A percentile compares a stretch with the other conserved stretches of the same genome.
Conservation (phyloP, 352 stramenopile genomes). For the Blastocystis sp. region DNA sequence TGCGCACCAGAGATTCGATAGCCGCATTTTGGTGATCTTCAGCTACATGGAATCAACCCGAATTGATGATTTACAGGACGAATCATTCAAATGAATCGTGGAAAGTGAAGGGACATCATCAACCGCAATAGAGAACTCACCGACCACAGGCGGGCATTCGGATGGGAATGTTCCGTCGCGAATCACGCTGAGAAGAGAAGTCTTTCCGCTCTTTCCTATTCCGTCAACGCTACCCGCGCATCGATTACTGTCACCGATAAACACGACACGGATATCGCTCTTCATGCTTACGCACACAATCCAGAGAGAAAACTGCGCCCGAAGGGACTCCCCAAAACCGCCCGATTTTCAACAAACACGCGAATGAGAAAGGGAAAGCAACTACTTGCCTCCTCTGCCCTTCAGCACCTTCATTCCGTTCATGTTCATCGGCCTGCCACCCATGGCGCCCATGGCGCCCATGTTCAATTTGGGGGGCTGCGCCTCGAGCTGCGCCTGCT, state of each 20-base stretch:
- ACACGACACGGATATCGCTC: conserved; percentile 3
- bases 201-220: conserved; percentile 60
- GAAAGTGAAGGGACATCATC: background rate
- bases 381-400: conserved; percentile 51
- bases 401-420: conserved; percentile 64
- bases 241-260: conserved; percentile 36
- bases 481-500: conserved; percentile 80
- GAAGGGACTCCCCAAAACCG: no score
- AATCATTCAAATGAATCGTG: conserved; percentile 28
- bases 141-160: background rate
- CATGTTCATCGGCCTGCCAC: conserved; percentile 50
- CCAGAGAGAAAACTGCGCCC: no score
- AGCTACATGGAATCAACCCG: background rate
- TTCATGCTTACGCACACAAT: background rate
- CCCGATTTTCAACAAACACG: conserved; percentile 13
- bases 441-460: background rate
- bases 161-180: conserved; percentile 13
- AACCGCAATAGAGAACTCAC: background rate
- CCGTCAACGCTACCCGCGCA: background rate
- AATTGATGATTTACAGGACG: conserved; percentile 19
- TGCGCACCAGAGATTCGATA: background rate
- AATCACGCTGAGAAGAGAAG: conserved; percentile 13
- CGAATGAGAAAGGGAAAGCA: background rate
- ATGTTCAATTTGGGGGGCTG: conserved; percentile 10
- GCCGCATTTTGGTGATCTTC: conserved; percentile 16